A percentile compares a stretch with the other conserved stretches of the same genome.
phyloP scores from a whole-genome alignment of 805 yeast genomes.

The Hemisphaericaspora nanyangensis region DNA sequence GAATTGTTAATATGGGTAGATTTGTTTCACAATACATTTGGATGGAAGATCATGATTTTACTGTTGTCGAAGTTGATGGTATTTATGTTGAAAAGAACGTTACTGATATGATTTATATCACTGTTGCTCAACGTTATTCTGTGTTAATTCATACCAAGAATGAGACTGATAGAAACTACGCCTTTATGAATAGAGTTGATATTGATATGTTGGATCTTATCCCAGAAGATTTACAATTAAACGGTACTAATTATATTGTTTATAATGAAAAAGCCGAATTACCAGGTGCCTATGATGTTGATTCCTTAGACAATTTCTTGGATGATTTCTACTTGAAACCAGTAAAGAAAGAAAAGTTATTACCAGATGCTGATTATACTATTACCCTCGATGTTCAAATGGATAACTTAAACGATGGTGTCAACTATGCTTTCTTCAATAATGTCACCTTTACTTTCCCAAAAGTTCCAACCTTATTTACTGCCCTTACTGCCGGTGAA shows the following conservation, averaged over 20 bases:
- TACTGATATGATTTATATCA: conserved; percentile 54
- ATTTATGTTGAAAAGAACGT: conserved; percentile 56
- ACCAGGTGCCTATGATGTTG: conserved; percentile 20
- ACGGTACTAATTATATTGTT: conserved; percentile 52
- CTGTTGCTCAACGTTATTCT: conserved; percentile 81
- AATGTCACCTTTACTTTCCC: conserved; percentile 62
- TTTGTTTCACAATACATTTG: conserved; percentile 60
- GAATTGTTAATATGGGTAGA: conserved; percentile 65
- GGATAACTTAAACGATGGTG: conserved; percentile 71
- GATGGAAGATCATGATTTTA: conserved; percentile 39
- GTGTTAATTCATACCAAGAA: conserved; percentile 59
- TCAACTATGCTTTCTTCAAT: conserved; percentile 75
- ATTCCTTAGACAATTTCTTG: conserved; percentile 34
- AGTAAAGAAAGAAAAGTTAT: conserved; percentile 43
- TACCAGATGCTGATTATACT: conserved; percentile 58
- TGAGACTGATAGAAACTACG: conserved; percentile 44
- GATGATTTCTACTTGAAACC: conserved; percentile 84
- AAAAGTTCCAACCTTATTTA: conserved; percentile 64
- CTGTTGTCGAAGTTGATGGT: conserved; percentile 43
- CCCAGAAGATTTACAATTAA: conserved; percentile 53
- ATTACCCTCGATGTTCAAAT: conserved; percentile 57
- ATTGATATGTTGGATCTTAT: conserved; percentile 63
- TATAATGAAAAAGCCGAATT: conserved; percentile 37
- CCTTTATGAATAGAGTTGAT: conserved; percentile 62
- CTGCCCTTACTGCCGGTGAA: conserved; percentile 60